Conservation (phyloP, 805 yeast genomes). For the Kuraishia ogatae region DNA sequence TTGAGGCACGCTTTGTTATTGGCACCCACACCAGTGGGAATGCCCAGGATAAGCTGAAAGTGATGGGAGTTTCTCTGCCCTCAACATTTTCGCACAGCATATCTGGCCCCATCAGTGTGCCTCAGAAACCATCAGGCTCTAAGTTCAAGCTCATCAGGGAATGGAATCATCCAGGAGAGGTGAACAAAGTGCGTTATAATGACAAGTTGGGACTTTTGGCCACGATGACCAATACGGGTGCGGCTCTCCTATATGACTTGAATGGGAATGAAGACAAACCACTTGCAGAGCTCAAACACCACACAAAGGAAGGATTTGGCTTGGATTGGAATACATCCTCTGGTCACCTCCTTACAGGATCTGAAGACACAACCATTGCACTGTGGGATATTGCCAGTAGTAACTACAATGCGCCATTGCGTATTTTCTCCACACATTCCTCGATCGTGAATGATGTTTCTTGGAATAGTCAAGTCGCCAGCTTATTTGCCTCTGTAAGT, state of each 20-base stretch:
- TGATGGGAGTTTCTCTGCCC: constrained; percentile 39
- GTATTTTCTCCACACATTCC: constrained; percentile 38
- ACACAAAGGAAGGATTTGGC: constrained; percentile 60
- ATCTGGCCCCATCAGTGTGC: constrained; percentile 13
- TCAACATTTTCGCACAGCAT: constrained; percentile 25
- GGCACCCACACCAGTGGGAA: constrained; percentile 38
- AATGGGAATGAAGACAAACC: constrained; percentile 11
- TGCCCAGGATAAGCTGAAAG: constrained; percentile 33
- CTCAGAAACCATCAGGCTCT: constrained; percentile 22
- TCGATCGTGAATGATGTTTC: constrained; percentile 62
- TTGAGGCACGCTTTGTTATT: constrained; percentile 29
- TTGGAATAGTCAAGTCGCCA: constrained; percentile 35
- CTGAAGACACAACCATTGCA: constrained; percentile 60
- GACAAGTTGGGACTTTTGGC: constrained; percentile 41
- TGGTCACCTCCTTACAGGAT: constrained; percentile 46
- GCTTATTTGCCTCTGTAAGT: constrained; percentile 59
- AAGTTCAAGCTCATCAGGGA: constrained; percentile 34
- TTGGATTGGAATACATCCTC: constrained; percentile 50
- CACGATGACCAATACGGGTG: constrained; percentile 46
- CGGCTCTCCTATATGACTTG: constrained; percentile 33
- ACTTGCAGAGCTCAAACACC: constrained; percentile 35
- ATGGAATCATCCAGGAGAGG: constrained; percentile 62
- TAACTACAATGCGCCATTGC: constrained; percentile 27
- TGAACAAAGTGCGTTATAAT: constrained; percentile 51
- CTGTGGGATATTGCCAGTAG: constrained; percentile 48